Percentiles rank a stretch among this genome's conserved stretches.
Conservation (phyloP, 345 rosid genomes). For the Citrus mangshanensis region DNA sequence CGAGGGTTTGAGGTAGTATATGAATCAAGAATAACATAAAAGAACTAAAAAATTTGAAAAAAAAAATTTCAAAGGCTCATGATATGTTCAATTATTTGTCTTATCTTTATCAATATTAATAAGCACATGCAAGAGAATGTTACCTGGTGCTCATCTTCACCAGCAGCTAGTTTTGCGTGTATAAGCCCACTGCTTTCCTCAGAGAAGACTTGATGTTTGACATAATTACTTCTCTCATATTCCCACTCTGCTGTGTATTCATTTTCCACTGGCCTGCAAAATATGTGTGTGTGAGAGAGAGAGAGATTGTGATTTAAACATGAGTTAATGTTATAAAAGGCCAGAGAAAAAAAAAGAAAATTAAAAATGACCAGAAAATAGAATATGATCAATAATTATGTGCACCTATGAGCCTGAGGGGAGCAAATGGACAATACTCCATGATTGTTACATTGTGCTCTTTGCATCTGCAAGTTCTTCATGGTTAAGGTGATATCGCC, state of each 20-base stretch:
- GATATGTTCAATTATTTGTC: too few relatives aligned
- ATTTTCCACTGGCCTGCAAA: conserved; percentile 1
- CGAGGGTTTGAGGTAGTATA: too few relatives aligned
- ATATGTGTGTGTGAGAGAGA: too few relatives aligned
- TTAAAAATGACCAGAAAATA: neutral
- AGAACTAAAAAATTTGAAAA: too few relatives aligned
- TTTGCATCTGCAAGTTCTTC: conserved; percentile 8
- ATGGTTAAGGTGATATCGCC: neutral
- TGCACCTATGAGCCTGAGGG: conserved; percentile 11
- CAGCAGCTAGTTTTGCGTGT: neutral
- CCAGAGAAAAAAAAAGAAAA: too few relatives aligned
- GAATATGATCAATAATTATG: too few relatives aligned
- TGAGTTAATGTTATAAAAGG: too few relatives aligned
- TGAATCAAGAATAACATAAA: neutral
- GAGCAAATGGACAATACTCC: conserved; percentile 3
- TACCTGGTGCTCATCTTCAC: conserved; percentile 1
- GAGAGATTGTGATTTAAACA: too few relatives aligned
- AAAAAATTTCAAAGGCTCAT: too few relatives aligned
- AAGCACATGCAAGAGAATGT: neutral
- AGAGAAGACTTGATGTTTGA: neutral
- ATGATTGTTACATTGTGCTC: neutral
- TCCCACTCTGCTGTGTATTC: neutral
- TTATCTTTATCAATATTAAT: neutral
- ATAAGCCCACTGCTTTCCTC: conserved; percentile 1
- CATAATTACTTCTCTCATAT: neutral